Base-by-base conservation (phyloP, 345 rosid genomes). In the Euphorbia lathyris region DNA sequence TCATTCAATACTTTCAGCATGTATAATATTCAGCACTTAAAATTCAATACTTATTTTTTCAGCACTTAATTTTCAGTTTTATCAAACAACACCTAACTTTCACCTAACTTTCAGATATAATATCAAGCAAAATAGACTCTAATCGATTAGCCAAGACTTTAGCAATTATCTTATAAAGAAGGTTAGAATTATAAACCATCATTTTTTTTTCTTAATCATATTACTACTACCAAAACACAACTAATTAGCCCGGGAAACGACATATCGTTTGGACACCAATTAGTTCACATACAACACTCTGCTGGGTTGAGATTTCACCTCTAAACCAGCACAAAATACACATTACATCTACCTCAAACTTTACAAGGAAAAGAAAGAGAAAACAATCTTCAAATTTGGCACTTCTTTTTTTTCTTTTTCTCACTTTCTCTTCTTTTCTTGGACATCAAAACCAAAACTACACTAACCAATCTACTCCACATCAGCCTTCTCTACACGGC, bases 301-400 rank as follows among this genome's bases (percentile, higher is more conserved):
- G 76, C 71, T 14, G 77, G 66, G 40, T 70, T 55, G 30, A 58
- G 79, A 71, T 58, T 80, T 73, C 57, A 68, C 72, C 79, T 40
- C 32, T 40, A 40, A 48, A 66, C 80, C 81, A 66, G 53, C 80
- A 69, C 77, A 34, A 42, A 71, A 73, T 60, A 66, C 66, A 66
- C 66, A 63, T 34, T 38, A 75, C 79, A 72, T 64, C 74, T 73
- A 45, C 0, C 76, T 70, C 75, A 64, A 45, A 66, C 77, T 79
- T 58, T 80, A 82, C 86, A 82, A 60, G 77, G 76, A 68, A 55
- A 25, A 45, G 56, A 10, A 48, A 34, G 50, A 56, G 14, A 30
- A 19, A 59, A 32, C 9, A 40, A 70, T 50, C 30, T 55, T 26
- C 6, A 23, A 36, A 36, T 14, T 36, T 8, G 36, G n/a, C 59